phyloP scores from a whole-genome alignment of 495 filamentous ascomycete genomes.

The Neurospora tetraspora region DNA sequence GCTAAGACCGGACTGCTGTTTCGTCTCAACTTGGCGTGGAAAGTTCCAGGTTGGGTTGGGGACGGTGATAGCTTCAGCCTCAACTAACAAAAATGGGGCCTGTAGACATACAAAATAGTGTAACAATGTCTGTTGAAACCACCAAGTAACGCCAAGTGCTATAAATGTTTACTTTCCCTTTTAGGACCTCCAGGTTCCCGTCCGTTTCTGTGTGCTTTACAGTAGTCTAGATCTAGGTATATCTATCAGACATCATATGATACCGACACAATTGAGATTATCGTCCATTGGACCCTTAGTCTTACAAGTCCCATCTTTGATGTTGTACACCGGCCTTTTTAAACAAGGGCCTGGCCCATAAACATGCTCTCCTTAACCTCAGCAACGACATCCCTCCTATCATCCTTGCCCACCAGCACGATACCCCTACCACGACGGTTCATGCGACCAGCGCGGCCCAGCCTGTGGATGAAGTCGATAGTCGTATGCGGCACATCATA shows the following conservation, averaged over 20 bases:
- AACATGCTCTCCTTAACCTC: slow-evolving; percentile 96
- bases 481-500: slow-evolving; percentile 95
- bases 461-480: slow-evolving; percentile 92
- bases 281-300: neutral
- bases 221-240: neutral
- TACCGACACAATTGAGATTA: neutral
- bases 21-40: neutral
- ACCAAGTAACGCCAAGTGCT: neutral
- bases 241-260: neutral
- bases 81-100: neutral
- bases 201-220: neutral
- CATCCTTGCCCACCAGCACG: slow-evolving; percentile 80
- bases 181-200: neutral
- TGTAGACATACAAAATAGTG: neutral
- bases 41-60: too few relatives aligned
- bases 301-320: neutral
- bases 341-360: slow-evolving; percentile 79
- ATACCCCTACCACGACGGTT: slow-evolving; percentile 79
- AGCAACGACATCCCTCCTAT: slow-evolving; percentile 78
- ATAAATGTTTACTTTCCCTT: neutral
- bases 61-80: neutral
- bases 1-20: neutral
- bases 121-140: neutral
- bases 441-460: slow-evolving; percentile 89
- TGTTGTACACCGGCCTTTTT: slow-evolving; percentile 10